phyloP scores from a whole-genome alignment of 768 basidiomycete genomes.

The Lactifluus hygrophoroides region DNA sequence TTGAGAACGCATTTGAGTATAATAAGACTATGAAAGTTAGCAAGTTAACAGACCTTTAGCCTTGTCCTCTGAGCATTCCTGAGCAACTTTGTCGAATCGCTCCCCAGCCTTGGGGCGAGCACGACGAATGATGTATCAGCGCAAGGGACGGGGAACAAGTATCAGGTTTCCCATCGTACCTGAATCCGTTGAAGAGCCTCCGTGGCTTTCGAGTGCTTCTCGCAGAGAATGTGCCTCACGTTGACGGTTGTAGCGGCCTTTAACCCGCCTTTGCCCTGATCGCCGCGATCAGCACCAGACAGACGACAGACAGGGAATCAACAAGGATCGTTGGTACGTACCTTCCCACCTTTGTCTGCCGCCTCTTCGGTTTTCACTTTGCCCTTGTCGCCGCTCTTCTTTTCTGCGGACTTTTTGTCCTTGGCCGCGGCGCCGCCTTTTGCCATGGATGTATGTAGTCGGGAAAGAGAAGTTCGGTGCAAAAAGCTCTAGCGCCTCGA shows the following conservation, averaged over 20 bases:
- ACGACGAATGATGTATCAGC: background rate
- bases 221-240: slow-evolving; percentile 82
- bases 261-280: slow-evolving; percentile 47
- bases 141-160: background rate
- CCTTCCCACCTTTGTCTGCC: slow-evolving; percentile 7
- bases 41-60: slow-evolving; percentile 52
- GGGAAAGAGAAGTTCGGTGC: background rate
- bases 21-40: background rate
- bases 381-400: slow-evolving; percentile 28
- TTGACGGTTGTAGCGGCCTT: slow-evolving; percentile 78
- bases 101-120: slow-evolving; percentile 54
- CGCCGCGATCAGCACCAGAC: background rate
- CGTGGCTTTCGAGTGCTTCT: slow-evolving; percentile 72
- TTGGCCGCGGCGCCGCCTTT: slow-evolving; percentile 20
- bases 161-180: slow-evolving; percentile 32
- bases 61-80: slow-evolving; percentile 88
- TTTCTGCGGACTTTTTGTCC: slow-evolving; percentile 37
- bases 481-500: too few relatives aligned
- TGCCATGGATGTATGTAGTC: background rate
- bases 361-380: slow-evolving; percentile 11
- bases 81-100: slow-evolving; percentile 80
- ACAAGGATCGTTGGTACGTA: background rate
- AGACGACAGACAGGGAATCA: background rate
- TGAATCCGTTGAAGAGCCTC: slow-evolving; percentile 77
- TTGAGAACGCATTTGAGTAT: background rate